phyloP scores from a whole-genome alignment of 73 alveolate genomes.

The Tetrahymena borealis region DNA sequence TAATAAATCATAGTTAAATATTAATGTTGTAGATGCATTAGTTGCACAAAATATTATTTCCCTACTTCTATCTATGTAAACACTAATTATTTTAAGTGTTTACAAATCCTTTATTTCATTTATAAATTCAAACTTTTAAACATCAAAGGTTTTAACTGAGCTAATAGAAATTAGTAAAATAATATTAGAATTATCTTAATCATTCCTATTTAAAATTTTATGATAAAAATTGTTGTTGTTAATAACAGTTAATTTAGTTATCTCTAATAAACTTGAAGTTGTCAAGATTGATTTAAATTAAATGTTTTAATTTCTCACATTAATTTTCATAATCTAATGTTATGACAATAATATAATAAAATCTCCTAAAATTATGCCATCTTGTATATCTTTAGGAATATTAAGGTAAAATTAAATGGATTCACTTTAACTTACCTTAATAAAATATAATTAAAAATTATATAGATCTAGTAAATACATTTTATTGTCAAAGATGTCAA shows the following conservation, averaged over 20 bases:
- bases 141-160: not conserved
- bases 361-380: not conserved
- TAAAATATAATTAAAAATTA: not conserved
- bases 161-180: not conserved
- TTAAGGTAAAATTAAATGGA: not conserved
- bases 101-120: not conserved
- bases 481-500: not conserved
- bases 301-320: not conserved
- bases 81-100: not conserved
- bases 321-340: not conserved
- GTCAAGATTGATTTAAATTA: not conserved
- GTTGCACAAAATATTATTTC: not conserved
- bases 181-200: not conserved
- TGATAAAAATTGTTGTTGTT: not conserved
- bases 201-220: not conserved
- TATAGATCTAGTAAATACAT: not conserved
- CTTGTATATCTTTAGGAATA: not conserved
- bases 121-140: not conserved
- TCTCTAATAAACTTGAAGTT: not conserved
- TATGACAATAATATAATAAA: not conserved
- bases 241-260: not conserved
- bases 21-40: not conserved
- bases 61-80: not conserved
- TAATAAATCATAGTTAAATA: not conserved
- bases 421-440: not conserved